phyloP scores from a whole-genome alignment of 768 basidiomycete genomes.

The Candolleomyces aberdarensis region DNA sequence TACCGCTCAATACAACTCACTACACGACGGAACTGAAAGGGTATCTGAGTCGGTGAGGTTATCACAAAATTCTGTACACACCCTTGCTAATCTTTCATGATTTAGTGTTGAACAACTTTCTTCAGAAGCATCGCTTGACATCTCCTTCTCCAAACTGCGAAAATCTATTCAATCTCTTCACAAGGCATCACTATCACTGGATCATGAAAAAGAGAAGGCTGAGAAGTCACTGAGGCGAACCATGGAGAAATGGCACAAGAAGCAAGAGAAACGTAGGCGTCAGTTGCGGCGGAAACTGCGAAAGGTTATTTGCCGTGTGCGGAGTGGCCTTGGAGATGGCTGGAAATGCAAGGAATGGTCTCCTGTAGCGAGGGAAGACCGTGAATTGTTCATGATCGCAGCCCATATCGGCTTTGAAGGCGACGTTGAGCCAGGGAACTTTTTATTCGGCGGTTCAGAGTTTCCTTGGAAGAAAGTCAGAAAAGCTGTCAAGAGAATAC shows the following conservation, averaged over 20 bases:
- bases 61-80: background rate
- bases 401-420: background rate
- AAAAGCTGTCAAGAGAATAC: slow-evolving; percentile 57
- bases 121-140: slow-evolving; percentile 13
- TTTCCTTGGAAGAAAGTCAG: slow-evolving; percentile 44
- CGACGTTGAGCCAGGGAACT: background rate
- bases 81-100: background rate
- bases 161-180: slow-evolving; percentile 45
- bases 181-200: slow-evolving; percentile 48
- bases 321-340: background rate
- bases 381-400: background rate
- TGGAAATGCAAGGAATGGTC: background rate
- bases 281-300: background rate
- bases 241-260: slow-evolving; percentile 23
- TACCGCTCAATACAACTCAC: slow-evolving; percentile 74
- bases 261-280: background rate
- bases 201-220: slow-evolving; percentile 52
- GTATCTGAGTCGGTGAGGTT: slow-evolving; percentile 54
- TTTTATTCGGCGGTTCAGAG: slow-evolving; percentile 8
- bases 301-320: background rate
- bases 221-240: slow-evolving; percentile 46
- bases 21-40: slow-evolving; percentile 58
- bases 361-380: background rate
- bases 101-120: slow-evolving; percentile 48
- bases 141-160: slow-evolving; percentile 40